phyloP scores from a whole-genome alignment of 2,329 filamentous ascomycete genomes.

The Endothia cerciana region DNA sequence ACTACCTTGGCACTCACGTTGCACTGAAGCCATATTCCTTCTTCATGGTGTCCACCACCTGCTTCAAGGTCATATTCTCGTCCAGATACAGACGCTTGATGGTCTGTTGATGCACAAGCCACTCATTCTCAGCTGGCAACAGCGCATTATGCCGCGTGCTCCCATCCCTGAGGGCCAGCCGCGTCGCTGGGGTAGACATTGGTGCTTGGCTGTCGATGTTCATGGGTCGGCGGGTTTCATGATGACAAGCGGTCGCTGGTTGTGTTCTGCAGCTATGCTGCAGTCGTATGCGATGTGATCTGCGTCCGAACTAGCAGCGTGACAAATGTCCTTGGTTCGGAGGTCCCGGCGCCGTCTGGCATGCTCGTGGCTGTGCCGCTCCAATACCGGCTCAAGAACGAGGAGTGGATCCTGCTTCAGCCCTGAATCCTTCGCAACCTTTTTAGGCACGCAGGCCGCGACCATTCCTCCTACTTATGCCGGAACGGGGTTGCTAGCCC shows the following conservation, averaged over 20 bases:
- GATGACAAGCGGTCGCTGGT: background rate
- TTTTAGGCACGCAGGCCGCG: background rate
- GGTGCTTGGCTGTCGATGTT: background rate
- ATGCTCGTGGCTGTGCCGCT: constrained; percentile 5
- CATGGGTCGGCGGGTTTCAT: background rate
- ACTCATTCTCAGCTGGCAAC: background rate
- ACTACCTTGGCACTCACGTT: constrained; percentile 6
- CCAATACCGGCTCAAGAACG: background rate
- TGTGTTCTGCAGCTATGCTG: background rate
- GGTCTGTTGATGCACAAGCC: background rate
- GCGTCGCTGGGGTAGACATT: background rate
- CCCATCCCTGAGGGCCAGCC: background rate
- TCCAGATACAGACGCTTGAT: constrained; percentile 9
- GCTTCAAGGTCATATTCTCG: constrained; percentile 12
- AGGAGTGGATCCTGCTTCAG: constrained; percentile 3
- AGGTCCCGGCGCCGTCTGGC: background rate
- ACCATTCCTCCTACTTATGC: background rate
- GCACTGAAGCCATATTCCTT: constrained; percentile 13
- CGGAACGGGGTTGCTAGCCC: background rate
- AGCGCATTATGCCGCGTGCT: background rate
- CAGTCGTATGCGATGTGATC: background rate
- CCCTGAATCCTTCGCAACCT: background rate
- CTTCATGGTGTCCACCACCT: constrained; percentile 4
- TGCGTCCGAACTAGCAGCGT: background rate
- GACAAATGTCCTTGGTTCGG: background rate